Base-by-base conservation (phyloP, 805 yeast genomes). In the Kuraishia borneana region DNA sequence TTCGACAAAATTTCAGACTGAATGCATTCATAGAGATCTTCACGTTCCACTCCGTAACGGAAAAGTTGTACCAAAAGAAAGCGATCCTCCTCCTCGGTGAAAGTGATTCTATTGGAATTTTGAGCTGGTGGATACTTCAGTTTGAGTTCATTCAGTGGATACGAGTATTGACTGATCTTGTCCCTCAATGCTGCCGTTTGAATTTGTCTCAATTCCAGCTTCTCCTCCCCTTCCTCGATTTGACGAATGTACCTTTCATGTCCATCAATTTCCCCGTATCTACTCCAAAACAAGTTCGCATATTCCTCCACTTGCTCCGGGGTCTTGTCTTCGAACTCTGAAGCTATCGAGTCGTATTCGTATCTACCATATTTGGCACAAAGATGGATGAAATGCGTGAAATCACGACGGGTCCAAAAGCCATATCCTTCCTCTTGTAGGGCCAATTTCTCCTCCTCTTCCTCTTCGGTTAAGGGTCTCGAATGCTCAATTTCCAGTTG, bases 221-320 rank as follows among this genome's bases (percentile, higher is more conserved):
- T 81, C 40, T 87, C 95, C 51, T 92, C 97, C 12, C 97, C 98
- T 3, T 71, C 67, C 48, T 87, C 95, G 40, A 92, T 84, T 46
- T 78, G 89, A 14, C 69, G 63, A 35, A 88, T 58, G 54, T 80
- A 84, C 42, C 83, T 71, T 44, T 92, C 98, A 56, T 78, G 80
- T 8, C 95, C 95, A 22, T 89, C 97, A 41, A 92, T 79, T 44
- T 78, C 83, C 33, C 71, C 65, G 48, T 75, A 79, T 34, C 80
- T 69, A 18, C 67, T 48, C 98, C 97, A 92, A 54, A 92, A 92
- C 7, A 69, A 80, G 34, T 67, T 65, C 9, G 88, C 76, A 52
- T 89, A 92, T 25, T 72, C 78, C 38, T 74, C 56, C 9, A 89
- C 83, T 40, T 92, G 96, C 8, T 83, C 94, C 19, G 61, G 53